Percentiles rank a stretch among this genome's conserved stretches.
Conservation (phyloP, 208 protist species). For the Leishmania lainsoni region DNA sequence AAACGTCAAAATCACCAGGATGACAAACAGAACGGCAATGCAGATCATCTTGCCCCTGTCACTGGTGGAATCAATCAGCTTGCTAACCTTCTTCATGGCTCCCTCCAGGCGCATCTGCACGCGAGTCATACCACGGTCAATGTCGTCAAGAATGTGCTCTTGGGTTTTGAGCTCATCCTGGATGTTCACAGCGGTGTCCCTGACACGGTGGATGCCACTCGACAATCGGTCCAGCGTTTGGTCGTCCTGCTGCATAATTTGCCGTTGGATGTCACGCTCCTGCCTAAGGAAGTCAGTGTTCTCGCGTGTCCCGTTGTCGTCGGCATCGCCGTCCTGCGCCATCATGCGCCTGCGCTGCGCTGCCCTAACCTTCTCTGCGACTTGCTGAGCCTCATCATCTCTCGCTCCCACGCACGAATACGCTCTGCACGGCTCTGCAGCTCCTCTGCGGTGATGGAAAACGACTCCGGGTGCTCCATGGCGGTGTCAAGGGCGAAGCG, state of each 20-base stretch:
- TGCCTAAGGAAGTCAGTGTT: conserved; percentile 73
- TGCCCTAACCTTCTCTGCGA: conserved; percentile 50
- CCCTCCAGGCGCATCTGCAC: conserved; percentile 74
- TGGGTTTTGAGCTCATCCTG: conserved; percentile 84
- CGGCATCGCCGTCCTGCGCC: conserved; percentile 22
- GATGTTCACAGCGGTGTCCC: conserved; percentile 73
- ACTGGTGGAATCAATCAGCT: conserved; percentile 77
- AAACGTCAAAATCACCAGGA: conserved; percentile 70
- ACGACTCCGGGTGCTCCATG: conserved; percentile 82
- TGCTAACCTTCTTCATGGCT: conserved; percentile 74
- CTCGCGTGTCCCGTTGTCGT: conserved; percentile 36
- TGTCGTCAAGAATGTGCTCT: conserved; percentile 74
- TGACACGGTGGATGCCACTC: conserved; percentile 65
- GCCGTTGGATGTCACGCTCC: conserved; percentile 65
- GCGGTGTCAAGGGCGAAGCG: conserved; percentile 74
- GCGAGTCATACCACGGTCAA: conserved; percentile 74
- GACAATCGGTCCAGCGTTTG: conserved; percentile 70
- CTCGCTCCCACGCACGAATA: conserved; percentile 74
- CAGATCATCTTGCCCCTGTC: conserved; percentile 80
- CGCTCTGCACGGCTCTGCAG: conserved; percentile 66
- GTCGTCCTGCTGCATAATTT: conserved; percentile 69
- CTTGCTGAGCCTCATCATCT: conserved; percentile 65
- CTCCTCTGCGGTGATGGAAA: conserved; percentile 72
- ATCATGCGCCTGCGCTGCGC: conserved; percentile 45
- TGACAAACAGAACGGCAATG: conserved; percentile 73